phyloP scores from a whole-genome alignment of 768 basidiomycete genomes.

The Dacryopinax spathularia region DNA sequence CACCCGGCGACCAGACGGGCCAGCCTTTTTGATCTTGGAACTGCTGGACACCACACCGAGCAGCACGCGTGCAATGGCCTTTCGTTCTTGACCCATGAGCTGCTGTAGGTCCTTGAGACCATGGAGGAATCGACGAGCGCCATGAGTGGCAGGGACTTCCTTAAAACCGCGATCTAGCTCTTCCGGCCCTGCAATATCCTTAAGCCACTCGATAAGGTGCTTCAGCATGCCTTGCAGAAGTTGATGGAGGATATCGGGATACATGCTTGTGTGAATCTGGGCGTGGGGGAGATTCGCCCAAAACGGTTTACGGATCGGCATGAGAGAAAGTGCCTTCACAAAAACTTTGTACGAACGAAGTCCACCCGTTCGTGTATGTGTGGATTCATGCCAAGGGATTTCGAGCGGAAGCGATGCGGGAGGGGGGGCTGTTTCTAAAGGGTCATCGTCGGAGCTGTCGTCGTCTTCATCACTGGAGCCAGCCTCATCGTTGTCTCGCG shows the following conservation, averaged over 20 bases:
- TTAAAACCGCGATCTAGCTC: slow-evolving; percentile 4
- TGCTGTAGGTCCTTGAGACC: slow-evolving; percentile 7
- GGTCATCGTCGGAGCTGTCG: too few species aligned
- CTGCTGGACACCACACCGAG: slow-evolving; percentile 8
- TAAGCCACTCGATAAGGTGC: background rate
- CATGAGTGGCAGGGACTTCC: background rate
- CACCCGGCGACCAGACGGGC: background rate
- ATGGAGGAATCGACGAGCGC: background rate
- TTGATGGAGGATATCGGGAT: slow-evolving; percentile 35
- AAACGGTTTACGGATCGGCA: slow-evolving; percentile 13
- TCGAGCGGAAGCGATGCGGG: background rate
- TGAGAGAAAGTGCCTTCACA: background rate
- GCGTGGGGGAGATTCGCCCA: slow-evolving; percentile 22
- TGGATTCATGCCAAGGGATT: background rate
- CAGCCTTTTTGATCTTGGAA: background rate
- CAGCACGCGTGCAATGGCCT: background rate
- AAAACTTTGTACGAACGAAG: background rate
- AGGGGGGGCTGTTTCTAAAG: too few species aligned
- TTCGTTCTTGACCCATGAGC: slow-evolving; percentile 8
- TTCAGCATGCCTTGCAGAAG: slow-evolving; percentile 37
- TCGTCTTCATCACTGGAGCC: too few species aligned
- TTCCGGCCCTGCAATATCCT: background rate
- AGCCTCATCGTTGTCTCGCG: too few species aligned
- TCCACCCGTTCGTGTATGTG: background rate
- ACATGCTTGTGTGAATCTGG: slow-evolving; percentile 19